Conservation (phyloP, 139 green algal species). For the Picochlorum sp. region DNA sequence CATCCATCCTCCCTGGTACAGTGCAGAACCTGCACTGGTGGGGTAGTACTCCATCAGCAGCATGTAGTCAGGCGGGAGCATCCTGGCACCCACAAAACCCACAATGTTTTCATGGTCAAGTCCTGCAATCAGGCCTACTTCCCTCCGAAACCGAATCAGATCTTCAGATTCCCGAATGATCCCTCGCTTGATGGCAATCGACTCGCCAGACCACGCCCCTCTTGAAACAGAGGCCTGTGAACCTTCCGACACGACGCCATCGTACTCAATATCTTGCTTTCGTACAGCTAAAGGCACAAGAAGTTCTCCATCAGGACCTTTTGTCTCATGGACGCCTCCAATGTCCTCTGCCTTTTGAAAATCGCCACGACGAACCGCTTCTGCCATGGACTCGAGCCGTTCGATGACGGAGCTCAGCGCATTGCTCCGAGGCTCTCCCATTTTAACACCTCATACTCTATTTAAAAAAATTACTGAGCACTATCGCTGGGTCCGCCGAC, state of each 20-base stretch:
- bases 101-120: slow-evolving; percentile 46
- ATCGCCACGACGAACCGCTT: slow-evolving; percentile 21
- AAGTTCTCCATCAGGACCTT: not conserved
- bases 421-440: too few relatives aligned
- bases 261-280: not conserved
- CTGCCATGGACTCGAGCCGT: slow-evolving; percentile 16
- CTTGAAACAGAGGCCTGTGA: slow-evolving; percentile 36
- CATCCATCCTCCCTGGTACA: slow-evolving; percentile 58
- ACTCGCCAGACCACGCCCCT: not conserved
- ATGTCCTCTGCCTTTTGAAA: slow-evolving; percentile 31
- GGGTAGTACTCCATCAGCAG: slow-evolving; percentile 54
- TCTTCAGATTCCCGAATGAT: slow-evolving; percentile 36
- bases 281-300: not conserved
- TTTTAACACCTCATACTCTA: too few relatives aligned
- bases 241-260: slow-evolving; percentile 18
- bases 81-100: slow-evolving; percentile 43
- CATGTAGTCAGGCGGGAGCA: slow-evolving; percentile 64
- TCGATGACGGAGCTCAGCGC: too few relatives aligned
- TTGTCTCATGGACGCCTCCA: not conserved
- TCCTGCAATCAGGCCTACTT: slow-evolving; percentile 46
- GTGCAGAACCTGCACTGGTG: slow-evolving; percentile 29
- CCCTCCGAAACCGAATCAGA: slow-evolving; percentile 56
- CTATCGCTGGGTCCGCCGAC: too few relatives aligned
- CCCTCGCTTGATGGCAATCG: slow-evolving; percentile 67
- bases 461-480: too few relatives aligned